These are phyloP conservation scores for Cladosporium sp. DNA, from an alignment of 2,329 filamentous ascomycete species.

Conservation along the genomic window DNA sequence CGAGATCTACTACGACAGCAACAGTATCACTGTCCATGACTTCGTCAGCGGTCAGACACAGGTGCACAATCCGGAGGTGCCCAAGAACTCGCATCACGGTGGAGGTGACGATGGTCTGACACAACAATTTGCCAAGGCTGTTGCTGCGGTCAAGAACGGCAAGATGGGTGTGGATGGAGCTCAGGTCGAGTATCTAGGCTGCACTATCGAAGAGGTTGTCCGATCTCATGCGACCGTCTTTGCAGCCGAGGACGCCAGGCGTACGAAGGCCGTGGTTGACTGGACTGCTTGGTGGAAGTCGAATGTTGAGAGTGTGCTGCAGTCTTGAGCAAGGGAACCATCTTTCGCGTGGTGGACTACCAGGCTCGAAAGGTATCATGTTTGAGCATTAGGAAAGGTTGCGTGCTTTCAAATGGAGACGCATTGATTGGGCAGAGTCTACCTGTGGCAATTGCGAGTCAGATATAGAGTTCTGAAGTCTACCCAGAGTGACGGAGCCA, in stretches of 20 bases:
- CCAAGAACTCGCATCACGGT: conserved; percentile 57
- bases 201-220: conserved; percentile 82
- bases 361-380: background rate
- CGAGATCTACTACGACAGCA: conserved; percentile 82
- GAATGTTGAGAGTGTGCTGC: conserved; percentile 45
- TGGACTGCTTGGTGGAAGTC: conserved; percentile 75
- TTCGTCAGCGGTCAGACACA: conserved; percentile 61
- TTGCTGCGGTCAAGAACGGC: conserved; percentile 74
- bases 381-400: background rate
- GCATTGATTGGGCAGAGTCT: background rate
- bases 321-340: background rate
- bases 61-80: conserved; percentile 61
- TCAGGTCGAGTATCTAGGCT: conserved; percentile 75
- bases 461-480: background rate
- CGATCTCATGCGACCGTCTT: conserved; percentile 91
- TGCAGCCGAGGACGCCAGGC: conserved; percentile 84
- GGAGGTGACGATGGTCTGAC: conserved; percentile 80
- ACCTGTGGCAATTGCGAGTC: background rate
- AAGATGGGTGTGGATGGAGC: conserved; percentile 67
- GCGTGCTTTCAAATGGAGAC: background rate
- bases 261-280: conserved; percentile 66
- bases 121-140: conserved; percentile 78
- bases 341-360: background rate
- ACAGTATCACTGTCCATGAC: conserved; percentile 72
- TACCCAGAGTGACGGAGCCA: background rate